Evolutionary conservation across 1,139 yeast genomes (phyloP), one percentile per base, ranked within the genome.

Genomic region (Taphrina sp.): DNA sequence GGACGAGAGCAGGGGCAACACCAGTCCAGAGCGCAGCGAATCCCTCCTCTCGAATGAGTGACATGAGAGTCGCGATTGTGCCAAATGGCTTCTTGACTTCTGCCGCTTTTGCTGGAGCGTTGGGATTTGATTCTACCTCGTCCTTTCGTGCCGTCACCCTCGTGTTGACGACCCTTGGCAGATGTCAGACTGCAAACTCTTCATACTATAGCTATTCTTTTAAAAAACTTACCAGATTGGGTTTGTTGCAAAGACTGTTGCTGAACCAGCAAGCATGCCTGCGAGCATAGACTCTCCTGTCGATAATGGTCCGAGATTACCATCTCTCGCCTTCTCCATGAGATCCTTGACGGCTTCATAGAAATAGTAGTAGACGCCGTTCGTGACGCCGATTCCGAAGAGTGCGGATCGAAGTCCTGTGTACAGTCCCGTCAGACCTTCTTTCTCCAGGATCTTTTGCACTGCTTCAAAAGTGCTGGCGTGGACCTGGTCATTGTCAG

Each of bases 391-490:
- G 67, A 88, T 85, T 2, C 96, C 97, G 62, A 83, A 81, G 52
- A 89, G 72, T 1, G 96, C 96, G 62, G 92, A 82, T 65, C 87
- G 95, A 60, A 90, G 75, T 2, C 97, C 97, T 1, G 90, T 75
- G 67, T 89, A 90, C 58, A 85, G 77, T 3, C 92, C 92, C 17
- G 72, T 59, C 12, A 83, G 65, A n/a, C 95, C 95, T 63, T 83
- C 85, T 47, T 80, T 76, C 51, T 74, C 69, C 59, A 80, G 72
- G 53, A 84, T 77, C 58, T 76, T 76, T 61, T 69, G 74, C 58
- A 72, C 72, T 2, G 75, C 75, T 43, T 69, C 64, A 43, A 67
- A 61, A 52, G 66, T 60, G 57, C 62, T 61, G 53, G 59, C 56
- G 17, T 61, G 62, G 42, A 63, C 52, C 55, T 37, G 34, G 26